Percentiles rank a stretch among this genome's conserved stretches.
Evolutionary conservation across 495 filamentous ascomycete species (phyloP).

Genomic region (Parathielavia appendiculata): DNA sequence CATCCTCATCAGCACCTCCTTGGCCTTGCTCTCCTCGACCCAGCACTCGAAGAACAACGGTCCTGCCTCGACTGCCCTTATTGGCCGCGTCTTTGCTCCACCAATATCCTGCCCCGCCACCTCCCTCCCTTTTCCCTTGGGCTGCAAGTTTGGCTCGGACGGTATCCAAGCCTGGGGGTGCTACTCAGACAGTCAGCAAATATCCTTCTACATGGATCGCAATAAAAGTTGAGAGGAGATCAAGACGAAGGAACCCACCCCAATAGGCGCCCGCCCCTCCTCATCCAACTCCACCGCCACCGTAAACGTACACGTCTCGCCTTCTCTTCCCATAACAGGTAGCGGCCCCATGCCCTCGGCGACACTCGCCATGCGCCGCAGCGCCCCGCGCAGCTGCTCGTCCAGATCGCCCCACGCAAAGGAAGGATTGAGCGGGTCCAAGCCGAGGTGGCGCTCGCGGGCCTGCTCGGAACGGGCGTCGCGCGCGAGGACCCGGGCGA

Average conservation of each 20-base stretch:
- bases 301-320: conserved; percentile 69
- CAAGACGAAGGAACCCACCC: conserved; percentile 39
- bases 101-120: conserved; percentile 38
- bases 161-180: conserved; percentile 67
- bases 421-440: background rate
- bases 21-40: conserved; percentile 54
- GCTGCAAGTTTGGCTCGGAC: conserved; percentile 46
- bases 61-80: conserved; percentile 57
- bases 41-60: conserved; percentile 64
- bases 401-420: conserved; percentile 37
- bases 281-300: conserved; percentile 79
- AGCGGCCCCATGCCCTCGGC: conserved; percentile 59
- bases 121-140: conserved; percentile 32
- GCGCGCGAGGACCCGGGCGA: conserved; percentile 34
- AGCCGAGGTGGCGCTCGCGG: conserved; percentile 11
- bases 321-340: conserved; percentile 35
- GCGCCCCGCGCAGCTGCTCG: conserved; percentile 46
- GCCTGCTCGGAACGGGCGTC: conserved; percentile 38
- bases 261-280: conserved; percentile 68
- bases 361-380: conserved; percentile 48
- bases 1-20: conserved; percentile 19
- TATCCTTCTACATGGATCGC: background rate
- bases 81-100: conserved; percentile 47
- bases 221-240: background rate
- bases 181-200: conserved; percentile 18